Evolutionary conservation across 169 alveolate species (phyloP).

Genomic region (Plasmodium sp.): DNA sequence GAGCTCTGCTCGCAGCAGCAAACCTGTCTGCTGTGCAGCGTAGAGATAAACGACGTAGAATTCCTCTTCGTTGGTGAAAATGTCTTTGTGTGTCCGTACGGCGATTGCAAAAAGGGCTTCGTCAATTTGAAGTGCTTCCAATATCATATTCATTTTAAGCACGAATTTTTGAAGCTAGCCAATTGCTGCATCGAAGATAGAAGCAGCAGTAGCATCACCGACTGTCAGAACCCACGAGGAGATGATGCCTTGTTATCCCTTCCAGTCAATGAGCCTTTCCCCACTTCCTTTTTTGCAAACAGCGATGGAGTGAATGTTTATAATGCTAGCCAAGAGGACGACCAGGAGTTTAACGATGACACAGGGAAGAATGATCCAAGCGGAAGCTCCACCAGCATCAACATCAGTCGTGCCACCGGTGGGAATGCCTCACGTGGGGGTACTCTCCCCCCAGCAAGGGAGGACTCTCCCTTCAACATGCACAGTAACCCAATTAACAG

Average conservation of each 20-base stretch:
- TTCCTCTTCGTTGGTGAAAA: slow-evolving; percentile 24
- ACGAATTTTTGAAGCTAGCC: slow-evolving; percentile 17
- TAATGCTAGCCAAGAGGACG: neutral
- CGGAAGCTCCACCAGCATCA: neutral
- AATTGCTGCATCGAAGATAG: neutral
- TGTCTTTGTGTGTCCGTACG: slow-evolving; percentile 30
- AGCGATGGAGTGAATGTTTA: neutral
- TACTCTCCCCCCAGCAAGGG: neutral
- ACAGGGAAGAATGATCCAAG: neutral
- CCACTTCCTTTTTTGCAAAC: neutral
- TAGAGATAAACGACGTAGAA: slow-evolving; percentile 37
- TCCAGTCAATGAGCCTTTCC: neutral
- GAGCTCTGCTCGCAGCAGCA: slow-evolving; percentile 17
- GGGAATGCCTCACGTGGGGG: neutral
- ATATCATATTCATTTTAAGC: slow-evolving; percentile 52
- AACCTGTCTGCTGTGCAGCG: slow-evolving; percentile 7
- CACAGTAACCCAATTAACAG: neutral
- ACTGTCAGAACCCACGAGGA: neutral
- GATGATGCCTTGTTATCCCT: neutral
- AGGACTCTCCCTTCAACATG: neutral
- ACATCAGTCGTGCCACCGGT: neutral
- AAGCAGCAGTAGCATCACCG: neutral
- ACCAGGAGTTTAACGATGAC: neutral
- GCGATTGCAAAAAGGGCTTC: slow-evolving; percentile 53
- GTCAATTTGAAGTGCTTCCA: slow-evolving; percentile 21